Conservation (phyloP, 257 asterid species). For the Salvia rosmarinus region DNA sequence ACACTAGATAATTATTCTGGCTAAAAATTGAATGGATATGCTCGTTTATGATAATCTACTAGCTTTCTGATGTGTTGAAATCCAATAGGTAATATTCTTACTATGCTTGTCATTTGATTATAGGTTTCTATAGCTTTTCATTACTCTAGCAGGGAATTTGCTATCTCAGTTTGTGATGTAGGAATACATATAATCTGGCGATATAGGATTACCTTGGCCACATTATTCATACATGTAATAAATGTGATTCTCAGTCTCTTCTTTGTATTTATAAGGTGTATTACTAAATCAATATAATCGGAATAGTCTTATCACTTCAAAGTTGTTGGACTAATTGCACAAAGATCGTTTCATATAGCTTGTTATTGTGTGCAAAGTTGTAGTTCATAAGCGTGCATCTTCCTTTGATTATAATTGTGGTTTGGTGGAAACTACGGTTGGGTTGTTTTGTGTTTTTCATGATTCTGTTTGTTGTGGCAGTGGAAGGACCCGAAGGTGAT, state of each 20-base stretch:
- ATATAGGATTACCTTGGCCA: neutral
- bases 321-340: slow-evolving; percentile 28
- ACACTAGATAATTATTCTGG: neutral
- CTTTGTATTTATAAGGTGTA: slow-evolving; percentile 1
- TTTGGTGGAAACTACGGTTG: neutral
- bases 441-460: slow-evolving; percentile 5
- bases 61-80: neutral
- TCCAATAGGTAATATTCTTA: neutral
- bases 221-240: neutral
- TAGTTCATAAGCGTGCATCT: slow-evolving; percentile 24
- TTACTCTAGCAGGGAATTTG: slow-evolving; percentile 6
- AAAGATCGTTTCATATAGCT: slow-evolving; percentile 9
- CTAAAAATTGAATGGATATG: neutral
- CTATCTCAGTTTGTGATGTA: neutral
- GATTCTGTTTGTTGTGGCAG: slow-evolving; percentile 52
- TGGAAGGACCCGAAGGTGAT: slow-evolving; percentile 80
- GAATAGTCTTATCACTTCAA: neutral
- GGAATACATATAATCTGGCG: slow-evolving; percentile 12
- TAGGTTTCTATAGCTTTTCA: slow-evolving; percentile 12
- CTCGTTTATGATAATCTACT: neutral
- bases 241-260: slow-evolving; percentile 6
- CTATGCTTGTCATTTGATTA: neutral
- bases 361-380: no score
- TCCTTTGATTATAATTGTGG: neutral
- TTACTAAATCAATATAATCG: neutral